Percentiles rank a stretch among this genome's conserved stretches.
Evolutionary conservation across 108 stramenopile species (phyloP).

Genomic region (Discostella pseudostelligera): DNA sequence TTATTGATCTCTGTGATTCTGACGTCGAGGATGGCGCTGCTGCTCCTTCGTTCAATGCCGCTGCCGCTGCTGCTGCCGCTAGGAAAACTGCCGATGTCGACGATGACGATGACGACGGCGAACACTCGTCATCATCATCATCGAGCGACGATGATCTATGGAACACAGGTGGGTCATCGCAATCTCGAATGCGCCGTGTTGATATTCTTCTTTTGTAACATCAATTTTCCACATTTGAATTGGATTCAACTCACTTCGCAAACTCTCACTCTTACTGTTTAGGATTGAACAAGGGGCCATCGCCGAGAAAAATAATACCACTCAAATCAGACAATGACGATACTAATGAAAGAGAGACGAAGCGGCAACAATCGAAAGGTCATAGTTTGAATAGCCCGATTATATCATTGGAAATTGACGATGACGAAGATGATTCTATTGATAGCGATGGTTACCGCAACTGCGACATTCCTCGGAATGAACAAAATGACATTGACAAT

Average conservation of each 20-base stretch:
- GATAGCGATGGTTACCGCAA: neutral
- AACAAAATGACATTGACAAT: neutral
- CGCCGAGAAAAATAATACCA: neutral
- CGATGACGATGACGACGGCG: conserved; percentile 5
- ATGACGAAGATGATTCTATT: neutral
- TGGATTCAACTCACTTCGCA: neutral
- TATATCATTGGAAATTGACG: conserved; percentile 7
- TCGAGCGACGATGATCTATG: conserved; percentile 19
- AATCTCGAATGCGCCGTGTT: conserved; percentile 15
- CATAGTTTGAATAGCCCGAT: neutral
- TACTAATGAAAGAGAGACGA: conserved; percentile 1
- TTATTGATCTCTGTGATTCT: conserved; percentile 41
- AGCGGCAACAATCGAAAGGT: neutral
- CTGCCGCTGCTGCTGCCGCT: conserved; percentile 4
- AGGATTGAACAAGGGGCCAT: too few relatives aligned
- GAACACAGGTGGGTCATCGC: conserved; percentile 8
- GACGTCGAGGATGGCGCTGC: conserved; percentile 16
- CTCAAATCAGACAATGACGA: conserved; percentile 1
- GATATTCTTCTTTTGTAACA: neutral
- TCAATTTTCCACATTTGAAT: neutral
- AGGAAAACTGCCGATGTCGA: neutral
- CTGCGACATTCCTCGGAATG: neutral
- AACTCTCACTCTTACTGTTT: too few relatives aligned
- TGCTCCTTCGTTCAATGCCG: neutral
- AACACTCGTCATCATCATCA: conserved; percentile 26